A percentile compares a stretch with the other conserved stretches of the same genome.
phyloP scores from a whole-genome alignment of 257 asterid species.

The Handroanthus guayacan region DNA sequence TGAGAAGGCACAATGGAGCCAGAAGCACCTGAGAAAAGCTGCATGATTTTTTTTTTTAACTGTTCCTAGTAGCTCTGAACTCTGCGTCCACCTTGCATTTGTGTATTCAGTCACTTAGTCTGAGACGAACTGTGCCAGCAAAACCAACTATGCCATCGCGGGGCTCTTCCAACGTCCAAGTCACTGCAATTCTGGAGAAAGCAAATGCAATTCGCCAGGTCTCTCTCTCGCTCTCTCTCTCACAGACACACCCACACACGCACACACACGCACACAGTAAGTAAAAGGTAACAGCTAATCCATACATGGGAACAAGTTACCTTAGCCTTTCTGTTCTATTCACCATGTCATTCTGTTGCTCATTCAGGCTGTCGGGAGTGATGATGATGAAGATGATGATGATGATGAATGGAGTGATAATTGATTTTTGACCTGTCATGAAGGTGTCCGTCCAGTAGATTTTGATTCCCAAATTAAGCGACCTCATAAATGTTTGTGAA shows the following conservation, averaged over 20 bases:
- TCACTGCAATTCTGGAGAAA: conserved; percentile 65
- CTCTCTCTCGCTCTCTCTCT: conserved; percentile 22
- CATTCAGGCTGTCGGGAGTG: conserved; percentile 69
- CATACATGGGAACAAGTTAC: neutral
- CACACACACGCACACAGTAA: neutral
- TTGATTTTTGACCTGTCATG: conserved; percentile 13
- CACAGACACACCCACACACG: neutral
- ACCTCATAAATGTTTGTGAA: conserved; percentile 36
- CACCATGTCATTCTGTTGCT: neutral
- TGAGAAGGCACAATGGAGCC: neutral
- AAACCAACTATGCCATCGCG: conserved; percentile 45
- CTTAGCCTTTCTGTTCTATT: neutral
- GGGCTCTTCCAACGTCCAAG: conserved; percentile 53
- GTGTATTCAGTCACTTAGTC: conserved; percentile 61
- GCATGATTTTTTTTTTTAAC: neutral
- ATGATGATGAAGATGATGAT: conserved; percentile 41
- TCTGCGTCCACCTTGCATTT: conserved; percentile 13
- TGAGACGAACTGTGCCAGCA: conserved; percentile 55
- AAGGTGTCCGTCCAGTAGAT: neutral
- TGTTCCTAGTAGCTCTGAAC: neutral
- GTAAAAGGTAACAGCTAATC: neutral
- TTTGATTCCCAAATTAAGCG: conserved; percentile 4
- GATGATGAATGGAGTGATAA: conserved; percentile 37
- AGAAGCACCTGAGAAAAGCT: neutral
- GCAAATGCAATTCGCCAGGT: conserved; percentile 78